These are phyloP conservation scores for Falciphora oryzae DNA, from an alignment of 2,329 filamentous ascomycete genomes.

Conservation along the genomic window DNA sequence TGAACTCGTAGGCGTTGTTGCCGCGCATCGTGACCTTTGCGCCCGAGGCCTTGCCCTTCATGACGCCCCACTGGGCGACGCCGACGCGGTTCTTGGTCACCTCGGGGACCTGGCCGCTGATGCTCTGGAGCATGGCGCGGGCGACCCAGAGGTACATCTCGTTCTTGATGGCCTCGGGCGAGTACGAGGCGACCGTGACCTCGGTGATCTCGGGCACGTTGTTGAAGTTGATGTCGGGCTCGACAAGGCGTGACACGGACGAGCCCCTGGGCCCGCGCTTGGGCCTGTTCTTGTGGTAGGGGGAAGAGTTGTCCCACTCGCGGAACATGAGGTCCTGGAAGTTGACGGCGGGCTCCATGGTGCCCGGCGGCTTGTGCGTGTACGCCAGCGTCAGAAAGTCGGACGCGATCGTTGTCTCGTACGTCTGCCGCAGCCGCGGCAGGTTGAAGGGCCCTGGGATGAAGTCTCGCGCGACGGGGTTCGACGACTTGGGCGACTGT, in stretches of 20 bases:
- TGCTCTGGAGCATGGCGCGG: constrained; percentile 76
- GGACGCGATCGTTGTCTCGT: constrained; percentile 75
- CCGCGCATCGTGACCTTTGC: constrained; percentile 73
- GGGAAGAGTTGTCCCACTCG: constrained; percentile 82
- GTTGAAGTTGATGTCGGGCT: constrained; percentile 69
- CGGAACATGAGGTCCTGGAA: constrained; percentile 59
- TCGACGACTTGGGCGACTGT: constrained; percentile 79
- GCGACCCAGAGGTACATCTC: constrained; percentile 74
- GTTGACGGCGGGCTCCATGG: constrained; percentile 41
- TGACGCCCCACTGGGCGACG: constrained; percentile 70
- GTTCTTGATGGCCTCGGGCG: constrained; percentile 65
- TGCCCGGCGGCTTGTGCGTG: constrained; percentile 76
- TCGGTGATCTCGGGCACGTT: constrained; percentile 80
- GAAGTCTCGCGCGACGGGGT: constrained; percentile 83
- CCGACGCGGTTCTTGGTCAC: constrained; percentile 65
- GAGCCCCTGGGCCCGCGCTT: constrained; percentile 78
- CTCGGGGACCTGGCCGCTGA: constrained; percentile 69
- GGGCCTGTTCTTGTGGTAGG: constrained; percentile 89
- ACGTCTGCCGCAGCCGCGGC: constrained; percentile 85
- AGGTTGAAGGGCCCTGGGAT: constrained; percentile 85
- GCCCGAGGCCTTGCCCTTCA: constrained; percentile 64
- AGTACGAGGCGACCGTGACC: constrained; percentile 72
- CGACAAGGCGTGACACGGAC: constrained; percentile 64
- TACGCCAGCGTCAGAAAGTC: constrained; percentile 90
- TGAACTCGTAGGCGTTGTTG: constrained; percentile 80